phyloP scores from a whole-genome alignment of 1,284 basidiomycete species.

The Boletellus dicymbophilus region DNA sequence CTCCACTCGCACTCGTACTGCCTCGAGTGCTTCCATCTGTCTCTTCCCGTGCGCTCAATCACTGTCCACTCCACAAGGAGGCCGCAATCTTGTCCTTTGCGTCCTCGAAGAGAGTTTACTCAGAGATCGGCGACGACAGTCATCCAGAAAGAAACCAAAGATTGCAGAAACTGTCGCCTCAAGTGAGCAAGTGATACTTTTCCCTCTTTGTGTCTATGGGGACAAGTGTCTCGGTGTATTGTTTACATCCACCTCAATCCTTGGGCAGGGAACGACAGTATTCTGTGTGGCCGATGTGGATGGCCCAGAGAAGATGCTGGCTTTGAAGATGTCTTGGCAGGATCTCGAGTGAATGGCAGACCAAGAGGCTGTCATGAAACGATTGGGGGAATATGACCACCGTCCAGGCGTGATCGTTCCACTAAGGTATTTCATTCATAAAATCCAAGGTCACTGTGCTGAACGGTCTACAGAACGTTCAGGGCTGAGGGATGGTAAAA shows the following conservation, averaged over 20 bases:
- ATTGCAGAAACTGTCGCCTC: neutral
- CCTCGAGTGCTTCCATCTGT: neutral
- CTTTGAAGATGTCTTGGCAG: constrained; percentile 17
- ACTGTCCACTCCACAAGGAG: neutral
- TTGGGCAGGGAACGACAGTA: constrained; percentile 14
- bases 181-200: neutral
- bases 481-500: neutral
- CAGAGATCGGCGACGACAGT: neutral
- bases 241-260: constrained; percentile 10
- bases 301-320: neutral
- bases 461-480: neutral
- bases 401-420: constrained; percentile 7
- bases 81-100: neutral
- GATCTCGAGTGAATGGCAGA: constrained; percentile 1
- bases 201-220: neutral
- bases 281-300: neutral
- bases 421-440: neutral
- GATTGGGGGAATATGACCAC: neutral
- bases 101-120: neutral
- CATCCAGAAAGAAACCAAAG: neutral
- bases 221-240: constrained; percentile 4
- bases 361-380: constrained; percentile 1
- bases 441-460: neutral
- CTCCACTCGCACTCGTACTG: neutral
- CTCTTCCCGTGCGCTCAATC: neutral